A percentile compares a stretch with the other conserved stretches of the same genome.
phyloP scores from a whole-genome alignment of 805 yeast genomes.

The Jamesozyma gamospora region DNA sequence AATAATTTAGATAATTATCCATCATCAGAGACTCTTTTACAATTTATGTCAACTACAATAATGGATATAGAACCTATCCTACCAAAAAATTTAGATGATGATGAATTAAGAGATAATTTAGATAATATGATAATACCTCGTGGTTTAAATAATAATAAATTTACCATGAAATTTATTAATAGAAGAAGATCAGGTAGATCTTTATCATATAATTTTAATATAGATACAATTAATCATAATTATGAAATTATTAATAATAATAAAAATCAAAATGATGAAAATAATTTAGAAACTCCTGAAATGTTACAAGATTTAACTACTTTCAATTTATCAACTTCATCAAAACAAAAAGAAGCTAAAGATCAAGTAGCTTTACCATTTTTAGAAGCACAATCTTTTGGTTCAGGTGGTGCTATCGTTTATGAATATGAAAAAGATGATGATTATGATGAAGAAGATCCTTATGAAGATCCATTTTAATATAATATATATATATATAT shows the following conservation, averaged over 20 bases:
- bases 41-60: constrained; percentile 67
- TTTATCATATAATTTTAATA: constrained; percentile 40
- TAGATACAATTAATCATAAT: constrained; percentile 41
- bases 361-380: constrained; percentile 88
- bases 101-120: constrained; percentile 35
- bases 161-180: constrained; percentile 46
- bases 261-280: constrained; percentile 14
- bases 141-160: constrained; percentile 39
- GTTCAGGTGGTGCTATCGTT: constrained; percentile 83
- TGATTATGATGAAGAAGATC: constrained; percentile 97
- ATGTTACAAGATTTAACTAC: constrained; percentile 71
- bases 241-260: constrained; percentile 25
- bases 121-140: constrained; percentile 39
- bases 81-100: constrained; percentile 33
- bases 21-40: constrained; percentile 38
- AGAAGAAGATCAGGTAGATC: constrained; percentile 84
- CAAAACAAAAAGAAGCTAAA: constrained; percentile 64
- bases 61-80: constrained; percentile 47
- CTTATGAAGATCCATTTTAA: constrained; percentile 90
- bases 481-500: neutral
- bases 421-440: constrained; percentile 95
- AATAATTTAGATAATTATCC: constrained; percentile 39
- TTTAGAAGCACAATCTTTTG: constrained; percentile 74
- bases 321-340: constrained; percentile 69
- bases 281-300: constrained; percentile 36